Evolutionary conservation across 495 filamentous ascomycete genomes (phyloP), one percentile per base, ranked within the genome.

Genomic region (Aspergillus sclerotioniger): DNA sequence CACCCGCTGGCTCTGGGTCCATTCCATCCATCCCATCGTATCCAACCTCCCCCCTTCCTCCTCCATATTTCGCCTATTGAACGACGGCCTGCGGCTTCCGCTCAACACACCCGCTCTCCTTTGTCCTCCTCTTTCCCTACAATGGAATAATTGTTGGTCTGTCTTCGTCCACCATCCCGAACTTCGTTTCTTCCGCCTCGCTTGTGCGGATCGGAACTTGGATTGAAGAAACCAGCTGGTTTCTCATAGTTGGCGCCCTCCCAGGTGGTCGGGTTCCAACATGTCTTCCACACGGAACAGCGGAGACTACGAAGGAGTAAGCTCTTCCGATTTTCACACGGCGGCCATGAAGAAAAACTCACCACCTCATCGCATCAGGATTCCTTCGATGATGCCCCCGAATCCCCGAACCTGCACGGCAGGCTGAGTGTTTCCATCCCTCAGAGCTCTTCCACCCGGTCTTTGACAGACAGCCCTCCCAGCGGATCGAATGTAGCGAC

Each of bases 361-460:
- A 39, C 44, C 4, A 47, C 21, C 47, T 31, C 54, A 29, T 47
- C 43, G n/a, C 32, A 37, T 9, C 71, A 91, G 88, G 89, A 92
- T 57, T 84, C 84, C 19, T 92, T 91, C 56, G 87, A 91, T 67
- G 88, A 93, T 75, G 87, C 87, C 56, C 75, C 83, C 62, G 89
- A 90, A 71, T 78, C 66, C 31, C 58, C 73, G 62, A 55, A 53
- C 35, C 59, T 60, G 59, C 62, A 74, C 52, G 58, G 67, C 15
- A 67, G 66, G 49, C 70, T 72, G 32, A 67, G 69, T 46, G 63
- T 71, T 47, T 62, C 67, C 19, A 71, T 76, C 20, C 74, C 74
- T 59, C 61, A 68, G 57, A 69, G 70, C 55, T 52, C 71, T 41
- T 75, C 76, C 7, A 69, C 72, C 9, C 70, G 77, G 47, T 82